phyloP scores from a whole-genome alignment of 2,329 filamentous ascomycete genomes.

The Septoria petroselini region DNA sequence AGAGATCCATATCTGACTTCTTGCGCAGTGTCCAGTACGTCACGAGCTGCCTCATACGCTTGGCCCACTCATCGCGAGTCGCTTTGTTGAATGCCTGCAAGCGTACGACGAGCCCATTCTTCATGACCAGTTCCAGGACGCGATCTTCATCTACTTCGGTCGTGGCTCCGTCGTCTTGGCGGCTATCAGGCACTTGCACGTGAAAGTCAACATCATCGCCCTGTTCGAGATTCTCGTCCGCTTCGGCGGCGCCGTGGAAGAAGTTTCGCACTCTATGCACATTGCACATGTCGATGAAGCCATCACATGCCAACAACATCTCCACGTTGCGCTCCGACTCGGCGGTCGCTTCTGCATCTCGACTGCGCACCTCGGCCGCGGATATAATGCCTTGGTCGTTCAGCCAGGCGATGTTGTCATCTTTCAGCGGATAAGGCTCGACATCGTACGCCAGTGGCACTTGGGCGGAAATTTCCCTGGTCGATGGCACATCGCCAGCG shows the following conservation, averaged over 20 bases:
- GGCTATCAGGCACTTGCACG: constrained; percentile 37
- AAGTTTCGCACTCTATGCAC: constrained; percentile 58
- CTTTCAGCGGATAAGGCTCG: constrained; percentile 56
- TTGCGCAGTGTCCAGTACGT: constrained; percentile 61
- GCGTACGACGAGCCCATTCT: constrained; percentile 60
- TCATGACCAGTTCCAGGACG: constrained; percentile 60
- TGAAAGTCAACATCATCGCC: constrained; percentile 57
- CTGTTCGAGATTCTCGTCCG: constrained; percentile 52
- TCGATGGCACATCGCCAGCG: constrained; percentile 51
- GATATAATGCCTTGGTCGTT: constrained; percentile 36
- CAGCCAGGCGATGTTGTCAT: constrained; percentile 59
- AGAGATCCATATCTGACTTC: constrained; percentile 55
- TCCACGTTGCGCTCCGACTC: constrained; percentile 58
- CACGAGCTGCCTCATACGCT: constrained; percentile 54
- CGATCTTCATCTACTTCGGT: constrained; percentile 55
- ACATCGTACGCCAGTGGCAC: constrained; percentile 61
- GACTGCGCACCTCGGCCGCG: constrained; percentile 47
- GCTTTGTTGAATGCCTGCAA: constrained; percentile 54
- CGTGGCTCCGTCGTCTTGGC: constrained; percentile 53
- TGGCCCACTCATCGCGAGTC: constrained; percentile 62
- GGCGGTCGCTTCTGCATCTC: constrained; percentile 58
- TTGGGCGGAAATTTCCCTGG: constrained; percentile 54
- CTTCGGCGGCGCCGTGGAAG: constrained; percentile 50
- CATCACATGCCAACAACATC: constrained; percentile 59
- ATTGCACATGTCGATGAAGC: constrained; percentile 61